phyloP scores from a whole-genome alignment of 2,329 filamentous ascomycete species.

The Alternaria arborescens region DNA sequence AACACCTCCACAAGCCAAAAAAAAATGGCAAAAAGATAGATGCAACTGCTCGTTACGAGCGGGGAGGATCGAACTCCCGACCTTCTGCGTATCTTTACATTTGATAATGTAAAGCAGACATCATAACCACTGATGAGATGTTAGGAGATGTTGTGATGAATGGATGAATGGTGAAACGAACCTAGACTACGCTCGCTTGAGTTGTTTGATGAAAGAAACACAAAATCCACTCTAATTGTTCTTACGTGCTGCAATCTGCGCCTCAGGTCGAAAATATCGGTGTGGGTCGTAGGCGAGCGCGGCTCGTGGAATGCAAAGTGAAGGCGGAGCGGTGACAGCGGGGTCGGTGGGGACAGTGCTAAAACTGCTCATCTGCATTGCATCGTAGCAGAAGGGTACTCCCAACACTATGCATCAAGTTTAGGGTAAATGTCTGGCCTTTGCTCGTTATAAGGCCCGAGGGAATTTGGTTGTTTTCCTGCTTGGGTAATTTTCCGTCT shows the following conservation, averaged over 20 bases:
- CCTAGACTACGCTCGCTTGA: conserved; percentile 28
- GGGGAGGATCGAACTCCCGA: conserved; percentile 51
- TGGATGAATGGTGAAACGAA: too few relatives aligned
- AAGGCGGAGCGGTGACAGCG: not conserved
- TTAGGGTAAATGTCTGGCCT: too few relatives aligned
- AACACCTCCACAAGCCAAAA: not conserved
- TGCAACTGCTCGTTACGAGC: conserved; percentile 31
- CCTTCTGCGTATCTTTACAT: conserved; percentile 46
- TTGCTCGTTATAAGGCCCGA: too few relatives aligned
- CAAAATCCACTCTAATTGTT: fast-evolving
- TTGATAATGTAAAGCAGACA: conserved; percentile 50
- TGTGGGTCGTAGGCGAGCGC: not conserved
- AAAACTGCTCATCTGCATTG: not conserved
- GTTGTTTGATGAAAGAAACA: not conserved
- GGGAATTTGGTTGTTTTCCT: too few relatives aligned
- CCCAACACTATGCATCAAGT: too few relatives aligned
- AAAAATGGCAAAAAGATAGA: conserved; percentile 31
- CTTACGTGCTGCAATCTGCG: not conserved
- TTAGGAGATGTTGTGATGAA: too few relatives aligned
- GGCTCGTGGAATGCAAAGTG: not conserved
- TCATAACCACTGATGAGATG: conserved; percentile 42
- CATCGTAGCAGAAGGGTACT: not conserved
- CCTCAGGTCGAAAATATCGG: not conserved
- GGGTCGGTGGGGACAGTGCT: not conserved
- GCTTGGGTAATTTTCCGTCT: not conserved